Evolutionary conservation across 208 protist species (phyloP), one percentile per base, ranked within the genome.

Genomic region (Angomonas deanei): DNA sequence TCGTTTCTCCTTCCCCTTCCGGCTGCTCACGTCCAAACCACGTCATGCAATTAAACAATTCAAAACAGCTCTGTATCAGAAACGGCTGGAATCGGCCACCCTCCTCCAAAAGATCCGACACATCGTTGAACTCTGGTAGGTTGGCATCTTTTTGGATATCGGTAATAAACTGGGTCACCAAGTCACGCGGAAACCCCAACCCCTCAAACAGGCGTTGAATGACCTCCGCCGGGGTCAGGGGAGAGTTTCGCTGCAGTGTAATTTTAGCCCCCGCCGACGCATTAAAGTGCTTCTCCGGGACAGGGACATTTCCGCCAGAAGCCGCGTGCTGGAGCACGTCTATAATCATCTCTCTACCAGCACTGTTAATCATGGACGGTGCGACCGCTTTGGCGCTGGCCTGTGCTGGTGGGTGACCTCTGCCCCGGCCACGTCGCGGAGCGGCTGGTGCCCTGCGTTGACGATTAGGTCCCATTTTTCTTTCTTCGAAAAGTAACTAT

Each of bases 321-420:
- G 86, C 90, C 26, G 85, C 86, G 72, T 96, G 90, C 34, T 92
- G 86, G 38, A 96, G 78, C 19, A 96, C 90, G 58, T 96, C 90
- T 56, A 93, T 86, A 39, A 96, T 87, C 28, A 96, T 74, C 6
- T 96, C 90, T 17, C 80, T 68, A 4, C 78, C 76, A 0, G 84
- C 80, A 27, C 66, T 76, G 42, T 84, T 83, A 24, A 93, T 86
- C 76, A 92, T 83, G 4, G 89, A 90, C 8, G 84, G 78, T 26
- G 76, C 65, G 47, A 62, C 32, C 54, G 74, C 65, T 8, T 67
- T 62, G 1, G 70, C 11, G 17, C 73, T 11, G 0, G 72, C 61
- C 0, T 64, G 50, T 2, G 70, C 61, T 1, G 39, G 32, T 10
- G 61, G 66, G 10, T 76, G 61, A 13, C 81, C 66, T 38, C 76